Base-by-base conservation (phyloP, 2,329 filamentous ascomycete genomes). In the Neopestalotiopsis rosae region DNA sequence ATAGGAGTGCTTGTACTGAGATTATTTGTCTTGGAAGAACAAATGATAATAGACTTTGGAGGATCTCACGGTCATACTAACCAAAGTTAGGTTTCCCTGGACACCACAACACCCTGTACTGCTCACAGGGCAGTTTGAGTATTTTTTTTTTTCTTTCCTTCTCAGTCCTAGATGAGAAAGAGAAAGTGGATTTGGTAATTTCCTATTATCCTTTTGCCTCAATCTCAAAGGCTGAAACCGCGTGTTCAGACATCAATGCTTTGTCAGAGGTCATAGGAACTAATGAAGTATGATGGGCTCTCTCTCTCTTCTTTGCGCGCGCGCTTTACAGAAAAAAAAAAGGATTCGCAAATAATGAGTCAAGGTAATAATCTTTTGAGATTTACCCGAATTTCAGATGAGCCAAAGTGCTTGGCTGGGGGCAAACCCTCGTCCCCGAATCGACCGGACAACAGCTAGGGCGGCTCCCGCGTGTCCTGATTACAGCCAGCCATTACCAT, bases 131-230 rank as follows among this genome's bases (percentile, higher is more conserved):
- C 34, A 40, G 61, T 63, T 67, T 49, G 63, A 66, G 58, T 65
- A 68, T 68, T 65, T 66, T 65, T 67, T 65, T 67, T 61, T 52
- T 52, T 52, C n/a, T 17, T 38, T 52, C 45, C n/a, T 52, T 20
- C 45, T n/a, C 45, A 64, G 40, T 24, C 12, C 59, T 63, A 30
- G 68, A 70, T 68, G 61, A 73, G 72, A 70, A 70, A 72, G 72
- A 67, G 57, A 14, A 62, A 40, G 32, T 62, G 59, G 59, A 62
- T 20, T 62, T 67, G 67, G 49, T 14, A 20, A 73, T 68, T 72
- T 42, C 70, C 70, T 73, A 74, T 73, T 72, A 73, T 68, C 71
- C 71, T 70, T 68, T 72, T 57, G 70, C 71, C 69, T 72, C 67
- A 69, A 70, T 56, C 65, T 70, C 66, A 57, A 72, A 69, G 68